Percentiles rank a stretch among this genome's conserved stretches.
Conservation (phyloP, 2,329 filamentous ascomycete species). For the Mollisia scopiformis region DNA sequence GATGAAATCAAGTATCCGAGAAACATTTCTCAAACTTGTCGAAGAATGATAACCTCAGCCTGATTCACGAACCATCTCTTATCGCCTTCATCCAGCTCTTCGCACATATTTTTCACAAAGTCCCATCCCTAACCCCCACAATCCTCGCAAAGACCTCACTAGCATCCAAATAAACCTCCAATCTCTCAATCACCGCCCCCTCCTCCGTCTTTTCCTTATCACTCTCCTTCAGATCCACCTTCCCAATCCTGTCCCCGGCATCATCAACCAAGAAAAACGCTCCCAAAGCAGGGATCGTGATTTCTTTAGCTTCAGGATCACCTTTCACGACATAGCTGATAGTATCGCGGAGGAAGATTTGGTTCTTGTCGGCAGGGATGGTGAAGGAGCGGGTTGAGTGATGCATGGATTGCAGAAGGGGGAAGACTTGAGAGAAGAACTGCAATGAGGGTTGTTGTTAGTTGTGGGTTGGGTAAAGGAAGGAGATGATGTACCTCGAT, state of each 20-base stretch:
- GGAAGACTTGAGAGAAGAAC: slow-evolving; percentile 16
- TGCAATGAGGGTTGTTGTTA: not conserved
- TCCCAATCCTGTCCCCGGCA: slow-evolving; percentile 1
- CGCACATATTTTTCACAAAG: not conserved
- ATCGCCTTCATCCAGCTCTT: not conserved
- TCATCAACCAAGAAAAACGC: slow-evolving; percentile 9
- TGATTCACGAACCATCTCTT: not conserved
- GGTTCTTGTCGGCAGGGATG: not conserved
- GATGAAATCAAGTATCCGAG: not conserved
- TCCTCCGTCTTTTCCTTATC: not conserved
- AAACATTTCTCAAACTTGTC: not conserved
- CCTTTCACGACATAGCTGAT: slow-evolving; percentile 22
- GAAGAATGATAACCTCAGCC: too few species aligned
- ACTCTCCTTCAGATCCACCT: slow-evolving; percentile 1
- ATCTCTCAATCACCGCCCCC: slow-evolving; percentile 1
- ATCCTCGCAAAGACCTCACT: slow-evolving; percentile 15
- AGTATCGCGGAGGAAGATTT: slow-evolving; percentile 10
- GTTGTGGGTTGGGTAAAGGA: not conserved
- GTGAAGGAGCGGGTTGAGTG: slow-evolving; percentile 12
- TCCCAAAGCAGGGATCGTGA: slow-evolving; percentile 17
- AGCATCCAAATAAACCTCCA: slow-evolving; percentile 19
- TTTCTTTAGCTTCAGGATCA: slow-evolving; percentile 17
- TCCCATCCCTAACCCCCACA: slow-evolving; percentile 2
- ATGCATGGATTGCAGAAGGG: slow-evolving; percentile 15
- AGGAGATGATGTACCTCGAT: not conserved